Evolutionary conservation across 2,329 filamentous ascomycete genomes (phyloP), one percentile per base, ranked within the genome.

Genomic region (Diplodia seriata): DNA sequence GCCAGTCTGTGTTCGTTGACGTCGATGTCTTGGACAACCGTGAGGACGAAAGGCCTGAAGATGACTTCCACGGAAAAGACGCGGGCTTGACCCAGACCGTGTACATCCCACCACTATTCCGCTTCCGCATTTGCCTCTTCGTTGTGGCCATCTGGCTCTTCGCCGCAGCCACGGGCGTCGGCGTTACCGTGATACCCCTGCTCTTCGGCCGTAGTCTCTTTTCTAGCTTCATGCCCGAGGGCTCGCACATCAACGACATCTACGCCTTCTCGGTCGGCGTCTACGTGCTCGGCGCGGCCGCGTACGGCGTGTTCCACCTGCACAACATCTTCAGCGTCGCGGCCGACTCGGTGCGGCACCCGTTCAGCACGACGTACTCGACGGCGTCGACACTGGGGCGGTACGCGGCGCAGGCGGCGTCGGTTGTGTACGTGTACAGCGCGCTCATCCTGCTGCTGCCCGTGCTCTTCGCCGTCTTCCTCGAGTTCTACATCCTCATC

Each of bases 251-350:
- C 75, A 99, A 98, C 78, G 95, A 99, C 77, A 91, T 99, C 31
- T 98, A 99, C 74, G 94, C 95, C 14, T 97, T 97, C 77, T 97
- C 93, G 64, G 89, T 95, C 36, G 95, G 95, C 15, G 86, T 97
- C 50, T 97, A 96, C 76, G 83, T 93, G 31, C 83, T 97, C 4
- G 92, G 91, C 12, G 88, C 87, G 4, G 74, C 87, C 1, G 81
- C 86, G 2, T 97, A 94, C 76, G 79, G 86, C 51, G 72, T 85
- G 33, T 81, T 88, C 71, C 86, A 89, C 75, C 72, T 84, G 20
- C 80, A 43, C 20, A 43, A 66, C 29, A n/a, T 77, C 62, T 49
- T 74, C 63, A 66, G 69, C 2, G 71, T 72, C 31, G 70, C 79
- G 40, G 72, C 74, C 33, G 54, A 69, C 3, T 73, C 76, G 4